A percentile compares a stretch with the other conserved stretches of the same genome.
These are phyloP conservation scores for Middelhovenomyces tepae DNA, from an alignment of 805 yeast genomes.

Conservation along the genomic window DNA sequence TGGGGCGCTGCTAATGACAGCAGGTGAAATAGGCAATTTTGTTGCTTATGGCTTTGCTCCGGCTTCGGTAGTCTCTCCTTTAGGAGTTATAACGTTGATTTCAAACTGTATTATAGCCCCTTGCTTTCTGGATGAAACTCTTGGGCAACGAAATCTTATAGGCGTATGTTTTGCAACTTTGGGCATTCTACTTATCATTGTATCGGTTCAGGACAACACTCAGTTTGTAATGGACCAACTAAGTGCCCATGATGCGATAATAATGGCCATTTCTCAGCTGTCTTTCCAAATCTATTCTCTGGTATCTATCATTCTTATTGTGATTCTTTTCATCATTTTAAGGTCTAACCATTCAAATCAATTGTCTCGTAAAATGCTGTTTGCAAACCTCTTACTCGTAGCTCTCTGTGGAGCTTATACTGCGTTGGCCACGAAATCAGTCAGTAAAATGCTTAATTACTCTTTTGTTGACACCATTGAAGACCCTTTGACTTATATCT, in stretches of 20 bases:
- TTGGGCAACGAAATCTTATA: conserved; percentile 26
- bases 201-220: conserved; percentile 18
- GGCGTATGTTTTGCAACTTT: conserved; percentile 35
- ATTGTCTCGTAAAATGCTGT: conserved; percentile 13
- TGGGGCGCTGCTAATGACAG: conserved; percentile 35
- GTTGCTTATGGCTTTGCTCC: conserved; percentile 43
- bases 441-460: conserved; percentile 27
- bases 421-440: conserved; percentile 37
- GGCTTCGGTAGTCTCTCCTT: conserved; percentile 39
- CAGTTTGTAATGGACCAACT: conserved; percentile 8
- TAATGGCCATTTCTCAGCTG: conserved; percentile 22
- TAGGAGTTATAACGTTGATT: conserved; percentile 42
- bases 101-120: conserved; percentile 43
- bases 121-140: conserved; percentile 34
- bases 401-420: conserved; percentile 42
- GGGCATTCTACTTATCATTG: conserved; percentile 36
- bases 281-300: conserved; percentile 23
- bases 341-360: conserved; percentile 1
- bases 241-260: conserved; percentile 24
- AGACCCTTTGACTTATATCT: conserved; percentile 26
- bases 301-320: conserved; percentile 17
- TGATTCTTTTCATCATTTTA: conserved; percentile 9
- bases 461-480: conserved; percentile 17
- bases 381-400: conserved; percentile 30
- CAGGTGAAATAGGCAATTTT: conserved; percentile 41